These are phyloP conservation scores for Capronia epimyces DNA, from an alignment of 2,329 filamentous ascomycete species.

Conservation along the genomic window DNA sequence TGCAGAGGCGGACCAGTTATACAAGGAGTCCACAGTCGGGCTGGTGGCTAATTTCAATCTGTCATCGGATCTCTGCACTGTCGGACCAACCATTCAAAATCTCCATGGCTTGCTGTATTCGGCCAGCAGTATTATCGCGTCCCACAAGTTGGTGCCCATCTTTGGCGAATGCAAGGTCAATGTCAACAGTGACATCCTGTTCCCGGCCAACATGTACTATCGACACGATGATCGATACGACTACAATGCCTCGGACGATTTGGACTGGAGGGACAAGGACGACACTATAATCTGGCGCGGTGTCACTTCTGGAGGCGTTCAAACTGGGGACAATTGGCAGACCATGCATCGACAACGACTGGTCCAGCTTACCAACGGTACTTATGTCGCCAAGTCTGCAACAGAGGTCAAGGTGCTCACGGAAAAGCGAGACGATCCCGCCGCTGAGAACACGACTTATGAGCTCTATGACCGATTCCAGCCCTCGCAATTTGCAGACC, in stretches of 20 bases:
- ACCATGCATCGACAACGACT: conserved; percentile 39
- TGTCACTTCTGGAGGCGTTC: conserved; percentile 57
- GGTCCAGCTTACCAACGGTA: conserved; percentile 36
- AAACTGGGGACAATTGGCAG: conserved; percentile 40
- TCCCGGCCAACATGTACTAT: conserved; percentile 64
- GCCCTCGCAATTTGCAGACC: conserved; percentile 32
- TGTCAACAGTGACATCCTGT: conserved; percentile 65
- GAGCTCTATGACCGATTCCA: conserved; percentile 30
- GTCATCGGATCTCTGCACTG: conserved; percentile 59
- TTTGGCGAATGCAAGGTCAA: conserved; percentile 65
- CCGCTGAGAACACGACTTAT: conserved; percentile 26
- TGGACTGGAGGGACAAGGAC: conserved; percentile 54
- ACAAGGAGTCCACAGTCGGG: conserved; percentile 47
- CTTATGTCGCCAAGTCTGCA: conserved; percentile 28
- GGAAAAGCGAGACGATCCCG: conserved; percentile 22
- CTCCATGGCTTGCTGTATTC: conserved; percentile 62
- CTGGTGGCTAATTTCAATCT: conserved; percentile 59
- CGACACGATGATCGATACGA: conserved; percentile 54
- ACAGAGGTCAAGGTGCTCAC: conserved; percentile 31
- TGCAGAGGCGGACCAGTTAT: conserved; percentile 26
- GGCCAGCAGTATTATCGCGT: conserved; percentile 53
- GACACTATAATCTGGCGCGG: conserved; percentile 59
- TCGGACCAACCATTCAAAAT: conserved; percentile 58
- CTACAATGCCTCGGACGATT: conserved; percentile 52
- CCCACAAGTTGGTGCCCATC: conserved; percentile 56